A percentile compares a stretch with the other conserved stretches of the same genome.
Evolutionary conservation across 108 stramenopile species (phyloP).

Genomic region (Epipyxis sp.): DNA sequence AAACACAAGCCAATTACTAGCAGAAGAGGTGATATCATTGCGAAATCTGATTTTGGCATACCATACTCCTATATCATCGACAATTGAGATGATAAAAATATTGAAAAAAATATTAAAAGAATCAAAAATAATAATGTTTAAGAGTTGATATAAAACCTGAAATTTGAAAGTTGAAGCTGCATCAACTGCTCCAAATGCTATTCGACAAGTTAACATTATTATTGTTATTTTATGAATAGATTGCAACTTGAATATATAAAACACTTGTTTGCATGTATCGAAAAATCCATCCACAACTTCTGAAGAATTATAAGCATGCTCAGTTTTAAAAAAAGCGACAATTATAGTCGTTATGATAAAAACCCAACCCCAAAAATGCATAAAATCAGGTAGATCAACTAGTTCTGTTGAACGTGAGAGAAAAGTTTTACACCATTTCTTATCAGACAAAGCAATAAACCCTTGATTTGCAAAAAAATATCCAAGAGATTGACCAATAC

Average conservation of each 20-base stretch:
- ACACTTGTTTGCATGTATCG: too few species aligned
- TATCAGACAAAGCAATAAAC: conserved; percentile 89
- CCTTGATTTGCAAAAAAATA: conserved; percentile 90
- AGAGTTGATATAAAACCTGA: too few species aligned
- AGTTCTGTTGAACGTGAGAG: conserved; percentile 42
- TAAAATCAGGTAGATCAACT: conserved; percentile 78
- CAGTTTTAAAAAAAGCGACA: conserved; percentile 84
- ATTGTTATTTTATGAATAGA: conserved; percentile 74
- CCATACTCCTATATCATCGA: too few species aligned
- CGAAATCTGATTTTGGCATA: conserved; percentile 46
- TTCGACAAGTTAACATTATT: conserved; percentile 68
- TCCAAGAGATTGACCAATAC: conserved; percentile 94
- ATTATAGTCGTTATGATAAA: conserved; percentile 80
- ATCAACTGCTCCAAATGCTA: conserved; percentile 58
- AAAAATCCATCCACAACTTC: conserved; percentile 73
- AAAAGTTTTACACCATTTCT: conserved; percentile 73
- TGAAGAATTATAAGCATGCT: conserved; percentile 53
- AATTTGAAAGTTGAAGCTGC: conserved; percentile 55
- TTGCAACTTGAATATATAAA: conserved; percentile 69
- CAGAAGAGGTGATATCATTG: conserved; percentile 14
- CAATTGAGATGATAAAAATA: too few species aligned
- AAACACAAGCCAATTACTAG: neutral
- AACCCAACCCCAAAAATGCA: conserved; percentile 82
- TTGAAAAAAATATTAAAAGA: too few species aligned
- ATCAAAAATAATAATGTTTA: too few species aligned